These are phyloP conservation scores for Phyllosticta capitalensis DNA, from an alignment of 2,329 filamentous ascomycete species.

Conservation along the genomic window DNA sequence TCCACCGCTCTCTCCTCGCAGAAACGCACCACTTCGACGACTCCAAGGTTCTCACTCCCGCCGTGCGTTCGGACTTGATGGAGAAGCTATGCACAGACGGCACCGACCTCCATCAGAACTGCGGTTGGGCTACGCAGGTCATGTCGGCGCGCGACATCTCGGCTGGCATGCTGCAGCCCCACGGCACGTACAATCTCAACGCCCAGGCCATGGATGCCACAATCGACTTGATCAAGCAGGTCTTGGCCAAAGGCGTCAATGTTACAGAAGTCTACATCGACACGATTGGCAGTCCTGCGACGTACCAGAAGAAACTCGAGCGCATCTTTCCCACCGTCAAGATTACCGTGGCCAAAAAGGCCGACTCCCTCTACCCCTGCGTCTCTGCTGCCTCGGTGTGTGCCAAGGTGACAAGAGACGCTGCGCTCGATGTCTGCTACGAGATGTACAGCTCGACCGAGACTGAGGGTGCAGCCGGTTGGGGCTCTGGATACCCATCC, in stretches of 20 bases:
- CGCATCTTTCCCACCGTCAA: slow-evolving; percentile 63
- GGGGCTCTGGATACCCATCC: slow-evolving; percentile 92
- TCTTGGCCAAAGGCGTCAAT: slow-evolving; percentile 70
- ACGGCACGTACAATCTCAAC: slow-evolving; percentile 74
- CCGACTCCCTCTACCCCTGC: slow-evolving; percentile 83
- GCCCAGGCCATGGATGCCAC: slow-evolving; percentile 93
- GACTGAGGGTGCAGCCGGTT: slow-evolving; percentile 37
- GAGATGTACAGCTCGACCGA: slow-evolving; percentile 36
- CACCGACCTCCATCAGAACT: slow-evolving; percentile 50
- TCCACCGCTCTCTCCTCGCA: slow-evolving; percentile 64
- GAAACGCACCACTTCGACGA: slow-evolving; percentile 82
- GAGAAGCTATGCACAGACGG: slow-evolving; percentile 57
- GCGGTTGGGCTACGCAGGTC: slow-evolving; percentile 74
- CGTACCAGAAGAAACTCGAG: slow-evolving; percentile 79
- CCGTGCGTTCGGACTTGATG: slow-evolving; percentile 67
- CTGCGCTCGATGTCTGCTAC: slow-evolving; percentile 73
- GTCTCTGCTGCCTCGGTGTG: slow-evolving; percentile 91
- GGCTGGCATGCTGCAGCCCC: slow-evolving; percentile 62
- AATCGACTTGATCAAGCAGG: slow-evolving; percentile 66
- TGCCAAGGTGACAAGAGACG: slow-evolving; percentile 92
- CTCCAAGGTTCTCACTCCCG: slow-evolving; percentile 79
- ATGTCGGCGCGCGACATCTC: slow-evolving; percentile 79
- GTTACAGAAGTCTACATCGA: slow-evolving; percentile 88
- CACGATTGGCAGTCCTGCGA: slow-evolving; percentile 73
- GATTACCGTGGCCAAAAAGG: slow-evolving; percentile 56